Evolutionary conservation across 164 flowering plant genomes (phyloP).

Genomic region (Berberis vulgaris): DNA sequence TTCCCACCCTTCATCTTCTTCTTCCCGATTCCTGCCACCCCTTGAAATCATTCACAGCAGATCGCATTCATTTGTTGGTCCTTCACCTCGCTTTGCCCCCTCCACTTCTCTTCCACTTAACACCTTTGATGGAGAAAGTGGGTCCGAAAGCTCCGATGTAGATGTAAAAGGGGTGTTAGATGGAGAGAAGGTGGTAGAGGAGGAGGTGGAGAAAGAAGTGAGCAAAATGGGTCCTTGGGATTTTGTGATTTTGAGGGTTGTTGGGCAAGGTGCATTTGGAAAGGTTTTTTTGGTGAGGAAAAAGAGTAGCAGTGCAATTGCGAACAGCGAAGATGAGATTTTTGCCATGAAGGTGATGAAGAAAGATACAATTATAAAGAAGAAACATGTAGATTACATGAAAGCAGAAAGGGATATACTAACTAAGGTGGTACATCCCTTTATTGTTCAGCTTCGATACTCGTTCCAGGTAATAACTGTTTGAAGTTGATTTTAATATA

Average conservation of each 20-base stretch:
- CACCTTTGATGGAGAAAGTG: constrained; percentile 11
- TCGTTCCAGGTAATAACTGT: constrained; percentile 69
- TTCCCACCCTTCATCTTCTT: constrained; percentile 18
- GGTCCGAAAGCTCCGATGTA: constrained; percentile 17
- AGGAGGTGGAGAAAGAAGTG: constrained; percentile 8
- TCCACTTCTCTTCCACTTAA: constrained; percentile 19
- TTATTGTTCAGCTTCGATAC: constrained; percentile 78
- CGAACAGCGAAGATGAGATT: constrained; percentile 23
- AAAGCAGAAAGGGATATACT: constrained; percentile 92
- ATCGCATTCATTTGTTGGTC: constrained; percentile 67
- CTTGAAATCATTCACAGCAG: constrained; percentile 49
- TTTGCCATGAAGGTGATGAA: constrained; percentile 96
- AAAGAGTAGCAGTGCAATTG: constrained; percentile 18
- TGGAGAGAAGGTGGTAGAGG: constrained; percentile 1
- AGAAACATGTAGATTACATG: constrained; percentile 95
- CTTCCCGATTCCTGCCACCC: constrained; percentile 19
- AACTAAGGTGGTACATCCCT: constrained; percentile 88
- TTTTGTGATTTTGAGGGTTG: constrained; percentile 71
- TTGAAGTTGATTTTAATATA: neutral
- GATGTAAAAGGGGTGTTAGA: constrained; percentile 4
- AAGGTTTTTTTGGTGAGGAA: constrained; percentile 75
- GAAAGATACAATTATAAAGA: constrained; percentile 74
- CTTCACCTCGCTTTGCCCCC: constrained; percentile 45
- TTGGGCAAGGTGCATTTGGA: constrained; percentile 83
- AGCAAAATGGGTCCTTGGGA: constrained; percentile 53